Percentiles rank a stretch among this genome's conserved stretches.
Evolutionary conservation across 805 yeast genomes (phyloP).

Genomic region (Ogataea allantospora): DNA sequence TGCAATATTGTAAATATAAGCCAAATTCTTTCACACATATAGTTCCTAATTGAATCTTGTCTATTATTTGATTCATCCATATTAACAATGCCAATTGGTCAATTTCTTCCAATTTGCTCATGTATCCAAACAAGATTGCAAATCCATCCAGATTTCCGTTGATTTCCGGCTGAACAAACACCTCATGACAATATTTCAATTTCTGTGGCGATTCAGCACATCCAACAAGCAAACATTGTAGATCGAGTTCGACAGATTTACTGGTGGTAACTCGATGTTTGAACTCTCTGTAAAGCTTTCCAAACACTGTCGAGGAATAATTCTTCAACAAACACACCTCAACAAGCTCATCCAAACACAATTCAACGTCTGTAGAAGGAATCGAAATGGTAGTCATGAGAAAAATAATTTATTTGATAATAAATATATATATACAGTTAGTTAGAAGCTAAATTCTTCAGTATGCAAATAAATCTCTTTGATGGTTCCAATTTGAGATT

Average conservation of each 20-base stretch:
- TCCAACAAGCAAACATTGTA: constrained; percentile 20
- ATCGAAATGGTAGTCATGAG: constrained; percentile 18
- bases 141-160: no score
- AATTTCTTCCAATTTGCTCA: constrained; percentile 7
- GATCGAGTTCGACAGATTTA: constrained; percentile 13
- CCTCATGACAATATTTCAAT: constrained; percentile 30
- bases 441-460: constrained; percentile 48
- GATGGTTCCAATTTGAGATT: constrained; percentile 34
- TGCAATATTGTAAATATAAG: constrained; percentile 10
- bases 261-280: constrained; percentile 18
- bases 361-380: constrained; percentile 20
- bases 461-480: constrained; percentile 51
- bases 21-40: constrained; percentile 22
- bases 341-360: constrained; percentile 24
- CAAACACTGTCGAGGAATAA: constrained; percentile 28
- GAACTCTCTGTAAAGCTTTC: constrained; percentile 29
- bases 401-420: not conserved
- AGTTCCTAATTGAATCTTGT: constrained; percentile 25
- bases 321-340: constrained; percentile 22
- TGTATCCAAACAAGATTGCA: constrained; percentile 22
- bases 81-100: constrained; percentile 28
- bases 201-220: constrained; percentile 22
- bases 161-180: constrained; percentile 28
- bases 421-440: not conserved
- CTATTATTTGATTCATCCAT: constrained; percentile 27